Percentiles rank a stretch among this genome's conserved stretches.
Conservation (phyloP, 306 rosid species). For the Sesbania bispinosa region DNA sequence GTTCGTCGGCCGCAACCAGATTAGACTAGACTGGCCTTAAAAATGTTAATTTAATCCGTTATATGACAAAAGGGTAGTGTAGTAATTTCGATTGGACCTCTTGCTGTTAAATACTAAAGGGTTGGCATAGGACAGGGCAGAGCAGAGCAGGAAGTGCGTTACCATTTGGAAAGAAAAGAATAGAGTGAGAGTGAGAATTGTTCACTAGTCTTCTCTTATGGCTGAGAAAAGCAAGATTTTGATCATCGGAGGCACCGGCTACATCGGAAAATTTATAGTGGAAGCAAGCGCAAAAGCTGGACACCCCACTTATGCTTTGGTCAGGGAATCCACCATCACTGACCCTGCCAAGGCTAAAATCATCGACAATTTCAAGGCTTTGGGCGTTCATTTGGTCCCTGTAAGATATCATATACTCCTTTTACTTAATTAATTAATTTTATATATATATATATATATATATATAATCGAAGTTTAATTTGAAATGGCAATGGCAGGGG, state of each 20-base stretch:
- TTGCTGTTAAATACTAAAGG: neutral
- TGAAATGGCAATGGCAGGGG: constrained; percentile 44
- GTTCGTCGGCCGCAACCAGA: too few species aligned
- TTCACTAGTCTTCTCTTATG: too few species aligned
- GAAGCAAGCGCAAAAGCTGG: constrained; percentile 78
- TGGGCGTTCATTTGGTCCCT: constrained; percentile 58
- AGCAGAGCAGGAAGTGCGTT: neutral
- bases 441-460: neutral
- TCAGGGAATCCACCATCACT: constrained; percentile 60
- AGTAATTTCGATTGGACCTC: neutral
- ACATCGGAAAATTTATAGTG: constrained; percentile 70
- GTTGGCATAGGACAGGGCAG: neutral
- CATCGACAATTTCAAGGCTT: constrained; percentile 45
- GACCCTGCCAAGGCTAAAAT: constrained; percentile 61
- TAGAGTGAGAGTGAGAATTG: neutral
- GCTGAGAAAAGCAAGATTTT: constrained; percentile 78
- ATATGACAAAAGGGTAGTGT: constrained; percentile 2
- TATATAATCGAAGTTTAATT: neutral
- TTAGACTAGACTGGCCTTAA: too few species aligned
- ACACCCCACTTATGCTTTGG: constrained; percentile 72
- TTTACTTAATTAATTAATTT: neutral
- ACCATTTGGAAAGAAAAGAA: neutral
- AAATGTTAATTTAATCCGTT: too few species aligned
- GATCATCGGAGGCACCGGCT: constrained; percentile 93
- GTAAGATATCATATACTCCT: constrained; percentile 19